phyloP scores from a whole-genome alignment of 1,284 basidiomycete species.

The Ustilago shanxiensis region DNA sequence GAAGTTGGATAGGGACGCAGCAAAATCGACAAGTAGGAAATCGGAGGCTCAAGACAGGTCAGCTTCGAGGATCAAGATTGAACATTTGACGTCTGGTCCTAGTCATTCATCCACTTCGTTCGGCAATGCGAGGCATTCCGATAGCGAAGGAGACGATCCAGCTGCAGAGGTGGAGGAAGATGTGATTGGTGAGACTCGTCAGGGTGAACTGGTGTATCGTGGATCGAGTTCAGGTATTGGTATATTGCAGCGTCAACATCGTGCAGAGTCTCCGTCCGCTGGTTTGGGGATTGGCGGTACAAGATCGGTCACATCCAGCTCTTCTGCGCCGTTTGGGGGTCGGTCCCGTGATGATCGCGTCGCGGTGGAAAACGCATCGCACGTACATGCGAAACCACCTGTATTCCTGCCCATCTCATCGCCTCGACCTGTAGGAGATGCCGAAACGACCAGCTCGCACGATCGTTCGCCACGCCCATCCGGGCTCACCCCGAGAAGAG shows the following conservation, averaged over 20 bases:
- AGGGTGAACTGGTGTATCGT: slow-evolving; percentile 60
- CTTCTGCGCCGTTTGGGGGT: slow-evolving; percentile 29
- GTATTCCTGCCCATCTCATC: slow-evolving; percentile 46
- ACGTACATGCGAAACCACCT: slow-evolving; percentile 25
- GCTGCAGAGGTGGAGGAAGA: slow-evolving; percentile 43
- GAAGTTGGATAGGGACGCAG: background rate
- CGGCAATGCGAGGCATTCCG: slow-evolving; percentile 8
- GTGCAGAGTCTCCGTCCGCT: slow-evolving; percentile 36
- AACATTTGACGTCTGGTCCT: slow-evolving; percentile 21
- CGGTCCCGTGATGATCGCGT: slow-evolving; percentile 26
- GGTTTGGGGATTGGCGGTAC: slow-evolving; percentile 8
- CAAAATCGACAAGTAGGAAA: background rate
- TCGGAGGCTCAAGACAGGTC: background rate
- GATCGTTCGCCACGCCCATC: slow-evolving; percentile 30
- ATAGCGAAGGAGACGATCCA: slow-evolving; percentile 26
- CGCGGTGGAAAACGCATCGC: slow-evolving; percentile 3
- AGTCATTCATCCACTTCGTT: slow-evolving; percentile 9
- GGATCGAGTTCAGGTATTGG: slow-evolving; percentile 63
- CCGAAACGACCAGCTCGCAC: slow-evolving; percentile 34
- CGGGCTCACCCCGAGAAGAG: slow-evolving; percentile 16
- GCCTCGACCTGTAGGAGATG: slow-evolving; percentile 32
- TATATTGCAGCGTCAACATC: slow-evolving; percentile 54
- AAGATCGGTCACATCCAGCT: slow-evolving; percentile 30
- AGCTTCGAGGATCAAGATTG: slow-evolving; percentile 31
- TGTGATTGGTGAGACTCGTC: slow-evolving; percentile 48